Evolutionary conservation across 768 basidiomycete species (phyloP).

Genomic region (Pluteus cervinus): DNA sequence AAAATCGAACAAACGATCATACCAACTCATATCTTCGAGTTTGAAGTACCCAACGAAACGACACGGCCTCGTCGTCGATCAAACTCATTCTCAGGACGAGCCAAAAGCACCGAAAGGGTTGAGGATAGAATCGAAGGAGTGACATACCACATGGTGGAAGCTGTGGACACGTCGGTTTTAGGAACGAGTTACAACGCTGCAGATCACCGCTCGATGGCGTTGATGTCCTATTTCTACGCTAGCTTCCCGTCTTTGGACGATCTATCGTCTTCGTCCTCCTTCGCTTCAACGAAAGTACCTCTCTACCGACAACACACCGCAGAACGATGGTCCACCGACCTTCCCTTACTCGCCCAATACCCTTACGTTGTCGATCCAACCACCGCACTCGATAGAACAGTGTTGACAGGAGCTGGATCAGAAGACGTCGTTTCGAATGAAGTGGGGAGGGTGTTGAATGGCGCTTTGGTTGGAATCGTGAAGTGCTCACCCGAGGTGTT

Average conservation of each 20-base stretch:
- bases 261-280: too few species aligned
- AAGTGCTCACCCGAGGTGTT: conserved; percentile 33
- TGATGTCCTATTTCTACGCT: conserved; percentile 78
- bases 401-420: conserved; percentile 65
- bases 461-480: conserved; percentile 74
- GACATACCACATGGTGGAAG: conserved; percentile 39
- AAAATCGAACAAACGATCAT: conserved; percentile 64
- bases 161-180: conserved; percentile 34
- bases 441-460: conserved; percentile 67
- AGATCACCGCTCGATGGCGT: conserved; percentile 64
- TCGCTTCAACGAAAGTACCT: too few species aligned
- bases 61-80: conserved; percentile 8
- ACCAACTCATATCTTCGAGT: conserved; percentile 55
- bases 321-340: conserved; percentile 55
- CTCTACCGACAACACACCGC: conserved; percentile 39
- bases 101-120: not conserved
- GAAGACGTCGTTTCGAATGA: conserved; percentile 78
- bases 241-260: conserved; percentile 22
- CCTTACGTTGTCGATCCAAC: conserved; percentile 70
- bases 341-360: conserved; percentile 59
- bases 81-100: not conserved
- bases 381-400: conserved; percentile 52
- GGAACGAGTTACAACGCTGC: conserved; percentile 45
- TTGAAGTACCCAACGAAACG: conserved; percentile 24
- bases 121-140: conserved; percentile 5